Evolutionary conservation across 2,329 filamentous ascomycete species (phyloP).

Genomic region (Bipolaris bicolor): DNA sequence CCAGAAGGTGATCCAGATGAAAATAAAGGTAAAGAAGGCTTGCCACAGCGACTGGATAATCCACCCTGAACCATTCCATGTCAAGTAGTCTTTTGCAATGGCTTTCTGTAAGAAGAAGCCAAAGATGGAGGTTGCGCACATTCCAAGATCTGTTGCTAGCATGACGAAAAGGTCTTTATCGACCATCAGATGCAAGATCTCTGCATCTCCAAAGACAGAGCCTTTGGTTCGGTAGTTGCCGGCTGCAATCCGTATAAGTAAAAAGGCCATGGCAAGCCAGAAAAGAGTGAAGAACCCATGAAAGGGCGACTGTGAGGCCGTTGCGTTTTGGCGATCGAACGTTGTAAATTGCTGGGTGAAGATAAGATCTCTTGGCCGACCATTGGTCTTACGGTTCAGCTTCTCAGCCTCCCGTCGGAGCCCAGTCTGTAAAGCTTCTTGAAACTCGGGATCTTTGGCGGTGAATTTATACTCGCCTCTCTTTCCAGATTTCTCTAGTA

Average conservation of each 20-base stretch:
- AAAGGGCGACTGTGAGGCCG: conserved; percentile 70
- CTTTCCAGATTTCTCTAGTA: conserved; percentile 54
- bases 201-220: conserved; percentile 71
- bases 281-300: conserved; percentile 82
- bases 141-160: conserved; percentile 68
- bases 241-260: conserved; percentile 70
- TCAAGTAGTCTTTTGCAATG: conserved; percentile 64
- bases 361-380: conserved; percentile 62
- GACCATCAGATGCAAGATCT: conserved; percentile 74
- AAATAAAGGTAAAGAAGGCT: conserved; percentile 64
- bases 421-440: conserved; percentile 53
- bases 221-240: conserved; percentile 73
- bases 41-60: conserved; percentile 79
- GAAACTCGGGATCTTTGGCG: conserved; percentile 57
- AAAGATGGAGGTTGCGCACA: conserved; percentile 70
- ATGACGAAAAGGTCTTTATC: conserved; percentile 59
- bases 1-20: conserved; percentile 70
- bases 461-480: conserved; percentile 57
- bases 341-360: conserved; percentile 76
- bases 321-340: conserved; percentile 74
- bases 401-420: conserved; percentile 52
- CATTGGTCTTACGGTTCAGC: conserved; percentile 44
- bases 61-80: conserved; percentile 74
- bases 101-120: conserved; percentile 69
- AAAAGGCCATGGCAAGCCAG: conserved; percentile 72